phyloP scores from a whole-genome alignment of 257 asterid genomes.

The Jacaranda copaia region DNA sequence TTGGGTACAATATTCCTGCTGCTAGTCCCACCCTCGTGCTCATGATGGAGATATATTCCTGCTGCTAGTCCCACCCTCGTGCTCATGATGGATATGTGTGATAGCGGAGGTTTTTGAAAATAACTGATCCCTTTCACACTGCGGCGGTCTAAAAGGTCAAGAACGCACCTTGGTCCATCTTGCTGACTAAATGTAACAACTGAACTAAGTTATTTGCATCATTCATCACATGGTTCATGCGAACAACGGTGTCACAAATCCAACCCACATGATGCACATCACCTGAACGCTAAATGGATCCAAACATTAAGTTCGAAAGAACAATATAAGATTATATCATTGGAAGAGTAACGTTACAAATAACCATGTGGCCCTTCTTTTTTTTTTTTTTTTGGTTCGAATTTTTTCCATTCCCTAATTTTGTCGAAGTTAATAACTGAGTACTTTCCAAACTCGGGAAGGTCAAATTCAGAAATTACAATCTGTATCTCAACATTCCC shows the following conservation, averaged over 20 bases:
- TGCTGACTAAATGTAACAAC: background rate
- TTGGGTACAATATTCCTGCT: background rate
- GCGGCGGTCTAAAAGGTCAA: slow-evolving; percentile 3
- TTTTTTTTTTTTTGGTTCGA: too few species aligned
- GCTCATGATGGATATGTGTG: background rate
- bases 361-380: background rate
- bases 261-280: background rate
- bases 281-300: background rate
- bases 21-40: background rate
- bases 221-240: background rate
- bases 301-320: background rate
- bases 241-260: background rate
- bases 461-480: background rate
- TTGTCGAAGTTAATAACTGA: background rate
- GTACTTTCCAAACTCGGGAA: background rate
- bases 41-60: background rate
- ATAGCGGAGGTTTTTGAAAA: background rate
- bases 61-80: background rate
- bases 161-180: background rate
- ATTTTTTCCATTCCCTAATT: background rate
- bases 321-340: background rate
- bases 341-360: background rate
- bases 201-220: background rate
- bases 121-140: background rate
- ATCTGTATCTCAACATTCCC: background rate